Percentiles rank a stretch among this genome's conserved stretches.
Conservation (phyloP, 352 stramenopile species). For the Phytophthora syringae region DNA sequence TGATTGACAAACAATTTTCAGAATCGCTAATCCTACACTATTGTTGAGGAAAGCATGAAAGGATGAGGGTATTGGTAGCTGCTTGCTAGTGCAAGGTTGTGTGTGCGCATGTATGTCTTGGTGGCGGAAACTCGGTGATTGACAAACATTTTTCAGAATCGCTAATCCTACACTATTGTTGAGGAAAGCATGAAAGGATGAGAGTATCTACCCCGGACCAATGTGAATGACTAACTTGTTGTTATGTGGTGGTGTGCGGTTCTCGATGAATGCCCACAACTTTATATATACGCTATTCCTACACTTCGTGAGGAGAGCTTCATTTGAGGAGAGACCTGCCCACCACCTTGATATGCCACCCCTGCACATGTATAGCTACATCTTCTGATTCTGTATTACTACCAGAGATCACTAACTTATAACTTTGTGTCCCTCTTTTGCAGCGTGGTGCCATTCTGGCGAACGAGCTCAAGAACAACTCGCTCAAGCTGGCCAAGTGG, state of each 20-base stretch:
- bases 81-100: constrained; percentile 10
- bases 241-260: constrained; percentile 18
- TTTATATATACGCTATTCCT: constrained; percentile 71
- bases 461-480: constrained; percentile 99
- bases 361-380: constrained; percentile 3
- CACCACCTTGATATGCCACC: constrained; percentile 12
- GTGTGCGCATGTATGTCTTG: background rate
- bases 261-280: constrained; percentile 70
- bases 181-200: constrained; percentile 31
- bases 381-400: background rate
- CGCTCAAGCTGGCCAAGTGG: constrained; percentile 98
- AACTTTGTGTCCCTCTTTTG: constrained; percentile 18
- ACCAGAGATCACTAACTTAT: constrained; percentile 14
- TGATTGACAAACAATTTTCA: constrained; percentile 32
- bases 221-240: constrained; percentile 5
- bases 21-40: constrained; percentile 35
- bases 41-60: constrained; percentile 28
- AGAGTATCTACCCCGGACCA: constrained; percentile 5
- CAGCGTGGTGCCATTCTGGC: constrained; percentile 96
- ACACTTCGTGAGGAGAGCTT: constrained; percentile 42
- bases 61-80: constrained; percentile 13
- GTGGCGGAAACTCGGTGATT: constrained; percentile 21
- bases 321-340: constrained; percentile 35
- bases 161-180: constrained; percentile 40
- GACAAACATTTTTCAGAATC: constrained; percentile 35